Conservation (phyloP, 2,329 filamentous ascomycete genomes). For the Ceratocystis destructans region DNA sequence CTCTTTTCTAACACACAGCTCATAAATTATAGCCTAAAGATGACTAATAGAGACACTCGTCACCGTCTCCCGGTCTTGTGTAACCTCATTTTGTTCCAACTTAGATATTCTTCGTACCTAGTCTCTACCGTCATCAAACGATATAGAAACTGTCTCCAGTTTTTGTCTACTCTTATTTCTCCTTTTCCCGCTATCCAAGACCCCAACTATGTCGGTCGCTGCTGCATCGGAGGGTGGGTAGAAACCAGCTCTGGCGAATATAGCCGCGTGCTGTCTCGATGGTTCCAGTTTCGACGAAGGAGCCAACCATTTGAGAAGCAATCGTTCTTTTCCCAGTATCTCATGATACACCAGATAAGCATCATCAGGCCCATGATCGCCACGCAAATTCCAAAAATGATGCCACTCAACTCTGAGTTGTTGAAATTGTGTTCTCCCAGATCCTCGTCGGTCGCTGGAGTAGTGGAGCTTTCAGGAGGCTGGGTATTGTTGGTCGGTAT, state of each 20-base stretch:
- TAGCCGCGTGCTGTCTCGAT: conserved; percentile 1
- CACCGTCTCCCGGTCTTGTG: neutral
- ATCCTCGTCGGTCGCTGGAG: neutral
- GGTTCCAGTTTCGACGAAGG: neutral
- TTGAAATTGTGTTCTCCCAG: neutral
- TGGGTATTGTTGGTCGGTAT: neutral
- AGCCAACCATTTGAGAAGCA: neutral
- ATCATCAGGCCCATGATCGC: conserved; percentile 9
- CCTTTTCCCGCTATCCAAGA: neutral
- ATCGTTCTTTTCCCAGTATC: conserved; percentile 13
- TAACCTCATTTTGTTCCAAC: neutral
- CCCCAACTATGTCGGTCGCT: neutral
- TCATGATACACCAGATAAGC: conserved; percentile 6
- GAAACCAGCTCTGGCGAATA: conserved; percentile 8
- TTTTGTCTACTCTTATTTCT: neutral
- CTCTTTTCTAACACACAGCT: neutral
- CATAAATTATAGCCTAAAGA: neutral
- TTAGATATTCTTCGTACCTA: neutral
- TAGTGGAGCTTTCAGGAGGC: neutral
- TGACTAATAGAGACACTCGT: neutral
- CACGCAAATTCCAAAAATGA: conserved; percentile 14
- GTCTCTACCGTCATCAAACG: neutral
- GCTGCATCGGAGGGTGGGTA: neutral
- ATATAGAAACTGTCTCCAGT: neutral
- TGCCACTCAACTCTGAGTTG: conserved; percentile 13